Percentiles rank a stretch among this genome's conserved stretches.
These are phyloP conservation scores for Grosmannia huntii DNA, from an alignment of 2,329 filamentous ascomycete species.

Conservation along the genomic window DNA sequence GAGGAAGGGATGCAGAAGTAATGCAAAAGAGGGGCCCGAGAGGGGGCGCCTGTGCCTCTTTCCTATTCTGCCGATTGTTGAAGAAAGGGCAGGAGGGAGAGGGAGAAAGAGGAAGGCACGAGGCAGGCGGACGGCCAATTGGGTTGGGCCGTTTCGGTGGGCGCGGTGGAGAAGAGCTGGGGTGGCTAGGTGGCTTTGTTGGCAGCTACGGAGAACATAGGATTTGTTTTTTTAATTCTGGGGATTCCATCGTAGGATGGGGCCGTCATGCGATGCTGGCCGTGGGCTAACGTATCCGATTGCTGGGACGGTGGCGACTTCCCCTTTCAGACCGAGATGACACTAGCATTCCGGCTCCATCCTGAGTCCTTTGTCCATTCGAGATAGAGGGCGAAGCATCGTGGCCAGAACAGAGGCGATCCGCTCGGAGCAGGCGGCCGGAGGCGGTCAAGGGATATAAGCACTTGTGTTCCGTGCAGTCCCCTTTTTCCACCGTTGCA, in stretches of 20 bases:
- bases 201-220: not conserved
- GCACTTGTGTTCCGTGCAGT: too few species aligned
- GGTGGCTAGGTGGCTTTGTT: constrained; percentile 2
- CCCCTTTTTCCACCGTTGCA: not conserved
- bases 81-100: not conserved
- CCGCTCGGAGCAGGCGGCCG: not conserved
- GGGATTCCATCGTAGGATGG: not conserved
- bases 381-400: not conserved
- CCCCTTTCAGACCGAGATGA: not conserved
- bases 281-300: not conserved
- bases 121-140: not conserved
- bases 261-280: not conserved
- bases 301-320: not conserved
- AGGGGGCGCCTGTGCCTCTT: not conserved
- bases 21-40: not conserved
- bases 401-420: not conserved
- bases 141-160: not conserved
- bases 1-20: not conserved
- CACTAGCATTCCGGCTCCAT: not conserved
- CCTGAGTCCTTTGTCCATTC: not conserved
- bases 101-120: not conserved
- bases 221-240: not conserved
- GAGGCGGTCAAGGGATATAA: not conserved
- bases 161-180: not conserved
- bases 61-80: not conserved